Base-by-base conservation (phyloP, 2,329 filamentous ascomycete species). In the Fusarium oligoseptatum region DNA sequence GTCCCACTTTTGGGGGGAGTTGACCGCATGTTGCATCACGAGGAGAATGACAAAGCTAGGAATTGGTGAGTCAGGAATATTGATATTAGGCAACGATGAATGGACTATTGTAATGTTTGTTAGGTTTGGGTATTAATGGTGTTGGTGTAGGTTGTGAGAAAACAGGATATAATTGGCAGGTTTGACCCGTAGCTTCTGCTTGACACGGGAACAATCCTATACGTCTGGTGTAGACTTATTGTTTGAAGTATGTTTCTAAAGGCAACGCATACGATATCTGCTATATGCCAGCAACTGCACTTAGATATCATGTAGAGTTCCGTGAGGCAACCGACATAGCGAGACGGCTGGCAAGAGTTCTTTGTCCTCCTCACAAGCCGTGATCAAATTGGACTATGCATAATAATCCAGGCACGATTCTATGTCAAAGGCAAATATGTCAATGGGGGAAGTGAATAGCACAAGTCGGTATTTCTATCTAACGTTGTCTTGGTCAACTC, bases 1-100 rank as follows among this genome's bases (percentile, higher is more conserved):
- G 52, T 34, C 60, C 67, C 67, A 66, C 67, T 69, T 69, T 41
- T 37, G 55, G 27, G 32, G 37, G 55, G 27, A n/a, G 34, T 57
- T 60, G 24, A 60, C 34, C 60, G 41, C 41, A 43, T 61, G 15
- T 70, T 52, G 68, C 48, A 56, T 57, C 36, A 56, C 20, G 62
- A 43, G 60, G 14, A 48, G 29, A 36, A 61, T 34, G 29, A 34
- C 39, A 48, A 48, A 34, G 20, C 32, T 17, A 39, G 17, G 55
- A 37, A 57, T 9, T 4, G 5, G 34, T n/a, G 14, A 57, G 7
- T 57, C 3, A 37, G 1, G 11, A 52, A 32, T 2, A n/a, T 32
- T n/a, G 7, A 22, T n/a, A 10, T 39, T 39, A 14, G 43, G 17
- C 10, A n/a, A 41, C n/a, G 17, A 11, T 41, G 17, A 6, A 48